Evolutionary conservation across 169 alveolate species (phyloP).

Genomic region (Cryptosporidium viatorum): DNA sequence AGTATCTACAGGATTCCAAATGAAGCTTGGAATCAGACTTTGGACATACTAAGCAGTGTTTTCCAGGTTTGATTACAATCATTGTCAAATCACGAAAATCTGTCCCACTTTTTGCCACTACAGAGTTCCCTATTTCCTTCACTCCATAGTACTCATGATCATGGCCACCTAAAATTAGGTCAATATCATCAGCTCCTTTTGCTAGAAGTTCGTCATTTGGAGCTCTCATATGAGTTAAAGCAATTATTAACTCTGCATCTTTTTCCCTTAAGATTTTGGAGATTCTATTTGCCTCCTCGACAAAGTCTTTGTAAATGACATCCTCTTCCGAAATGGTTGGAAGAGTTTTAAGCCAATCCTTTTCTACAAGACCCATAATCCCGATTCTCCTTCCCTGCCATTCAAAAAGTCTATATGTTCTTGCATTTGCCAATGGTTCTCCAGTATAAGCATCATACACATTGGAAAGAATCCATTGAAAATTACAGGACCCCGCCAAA

Average conservation of each 20-base stretch:
- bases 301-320: slow-evolving; percentile 85
- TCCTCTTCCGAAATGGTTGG: slow-evolving; percentile 83
- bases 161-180: slow-evolving; percentile 92
- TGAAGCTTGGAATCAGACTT: slow-evolving; percentile 35
- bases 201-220: slow-evolving; percentile 89
- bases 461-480: slow-evolving; percentile 88
- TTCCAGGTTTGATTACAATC: slow-evolving; percentile 80
- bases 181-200: slow-evolving; percentile 84
- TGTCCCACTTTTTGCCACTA: slow-evolving; percentile 88
- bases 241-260: slow-evolving; percentile 89
- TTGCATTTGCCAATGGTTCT: slow-evolving; percentile 84
- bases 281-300: slow-evolving; percentile 81
- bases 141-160: slow-evolving; percentile 85
- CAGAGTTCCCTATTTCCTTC: slow-evolving; percentile 77
- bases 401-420: slow-evolving; percentile 81
- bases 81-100: slow-evolving; percentile 87
- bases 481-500: slow-evolving; percentile 80
- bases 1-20: slow-evolving; percentile 10
- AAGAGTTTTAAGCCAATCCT: slow-evolving; percentile 90
- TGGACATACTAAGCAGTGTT: slow-evolving; percentile 55
- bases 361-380: slow-evolving; percentile 88
- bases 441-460: slow-evolving; percentile 82
- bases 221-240: slow-evolving; percentile 92
- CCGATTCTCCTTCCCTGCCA: slow-evolving; percentile 87
- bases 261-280: slow-evolving; percentile 81